Evolutionary conservation across 2,329 filamentous ascomycete species (phyloP).

Genomic region (Aspergillus quadricinctus): DNA sequence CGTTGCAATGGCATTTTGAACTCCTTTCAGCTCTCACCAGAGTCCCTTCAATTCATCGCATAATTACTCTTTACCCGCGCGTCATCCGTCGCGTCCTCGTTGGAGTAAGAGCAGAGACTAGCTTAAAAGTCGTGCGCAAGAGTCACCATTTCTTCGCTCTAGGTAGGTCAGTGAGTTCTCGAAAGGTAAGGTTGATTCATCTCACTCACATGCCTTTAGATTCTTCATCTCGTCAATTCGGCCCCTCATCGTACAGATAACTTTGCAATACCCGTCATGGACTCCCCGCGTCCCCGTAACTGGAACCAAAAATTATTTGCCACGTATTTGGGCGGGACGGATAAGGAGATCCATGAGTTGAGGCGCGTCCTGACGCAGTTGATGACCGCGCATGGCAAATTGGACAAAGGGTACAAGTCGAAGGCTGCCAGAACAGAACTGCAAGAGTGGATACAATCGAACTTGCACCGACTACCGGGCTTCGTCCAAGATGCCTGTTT

Average conservation of each 20-base stretch:
- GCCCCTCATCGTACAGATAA: not conserved
- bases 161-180: not conserved
- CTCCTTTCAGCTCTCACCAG: not conserved
- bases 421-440: not conserved
- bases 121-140: not conserved
- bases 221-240: not conserved
- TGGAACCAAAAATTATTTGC: constrained; percentile 1
- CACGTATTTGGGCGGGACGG: not conserved
- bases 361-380: not conserved
- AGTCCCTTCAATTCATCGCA: not conserved
- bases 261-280: not conserved
- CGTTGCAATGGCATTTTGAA: not conserved
- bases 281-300: not conserved
- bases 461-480: not conserved
- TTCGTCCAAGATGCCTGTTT: not conserved
- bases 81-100: not conserved
- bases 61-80: not conserved
- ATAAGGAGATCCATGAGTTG: not conserved
- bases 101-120: not conserved
- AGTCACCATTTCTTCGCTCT: not conserved
- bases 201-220: not conserved
- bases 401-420: not conserved
- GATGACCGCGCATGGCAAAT: not conserved
- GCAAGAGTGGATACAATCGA: not conserved
- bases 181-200: not conserved